phyloP scores from a whole-genome alignment of 202 grass and related monocot genomes.

The Eragrostis tef region DNA sequence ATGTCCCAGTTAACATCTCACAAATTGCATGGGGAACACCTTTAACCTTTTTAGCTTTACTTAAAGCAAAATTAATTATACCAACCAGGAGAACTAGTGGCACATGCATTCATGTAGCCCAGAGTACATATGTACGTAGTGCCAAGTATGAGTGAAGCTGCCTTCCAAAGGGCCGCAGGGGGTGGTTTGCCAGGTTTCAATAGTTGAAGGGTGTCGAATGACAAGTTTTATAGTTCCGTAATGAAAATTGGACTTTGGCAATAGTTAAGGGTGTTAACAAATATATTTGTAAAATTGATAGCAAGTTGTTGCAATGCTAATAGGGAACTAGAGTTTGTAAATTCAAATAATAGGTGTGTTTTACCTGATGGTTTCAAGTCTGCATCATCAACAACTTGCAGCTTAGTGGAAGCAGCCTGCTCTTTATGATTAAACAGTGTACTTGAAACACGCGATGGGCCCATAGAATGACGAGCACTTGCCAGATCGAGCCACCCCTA shows the following conservation, averaged over 20 bases:
- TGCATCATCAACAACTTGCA: constrained; percentile 59
- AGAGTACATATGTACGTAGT: neutral
- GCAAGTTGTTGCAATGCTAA: neutral
- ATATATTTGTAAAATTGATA: neutral
- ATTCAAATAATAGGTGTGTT: constrained; percentile 23
- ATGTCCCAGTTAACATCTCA: neutral
- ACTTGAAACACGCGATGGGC: constrained; percentile 72
- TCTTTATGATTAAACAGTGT: constrained; percentile 73
- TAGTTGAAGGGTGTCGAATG: neutral
- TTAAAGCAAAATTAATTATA: neutral
- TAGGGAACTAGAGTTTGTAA: neutral
- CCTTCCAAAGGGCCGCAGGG: neutral
- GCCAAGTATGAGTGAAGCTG: no score
- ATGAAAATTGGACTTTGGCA: neutral
- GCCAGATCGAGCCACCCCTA: constrained; percentile 96
- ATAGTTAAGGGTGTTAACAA: constrained; percentile 1
- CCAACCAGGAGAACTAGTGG: neutral
- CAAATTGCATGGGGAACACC: neutral
- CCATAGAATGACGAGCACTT: constrained; percentile 89
- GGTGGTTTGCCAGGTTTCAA: neutral
- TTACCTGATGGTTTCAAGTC: constrained; percentile 46
- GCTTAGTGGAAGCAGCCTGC: constrained; percentile 75
- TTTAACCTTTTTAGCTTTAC: constrained; percentile 12
- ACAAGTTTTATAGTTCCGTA: neutral
- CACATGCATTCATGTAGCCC: neutral